These are phyloP conservation scores for Plasmopara muralis DNA, from an alignment of 352 stramenopile species.

Conservation along the genomic window DNA sequence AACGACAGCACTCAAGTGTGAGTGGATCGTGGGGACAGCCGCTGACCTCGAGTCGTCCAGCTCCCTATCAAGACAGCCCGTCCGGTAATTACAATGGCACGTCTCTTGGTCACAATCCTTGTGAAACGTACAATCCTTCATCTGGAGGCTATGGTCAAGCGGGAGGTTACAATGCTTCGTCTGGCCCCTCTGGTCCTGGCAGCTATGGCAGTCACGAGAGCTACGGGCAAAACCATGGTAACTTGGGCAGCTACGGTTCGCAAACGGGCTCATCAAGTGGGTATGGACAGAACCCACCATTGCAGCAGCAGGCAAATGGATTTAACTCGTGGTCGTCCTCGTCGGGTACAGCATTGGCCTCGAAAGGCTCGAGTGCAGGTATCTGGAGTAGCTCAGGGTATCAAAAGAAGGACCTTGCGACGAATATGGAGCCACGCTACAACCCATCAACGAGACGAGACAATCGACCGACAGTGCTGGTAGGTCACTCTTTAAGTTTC, in stretches of 20 bases:
- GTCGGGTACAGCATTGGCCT: constrained; percentile 20
- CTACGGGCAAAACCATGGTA: constrained; percentile 25
- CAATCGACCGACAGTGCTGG: constrained; percentile 77
- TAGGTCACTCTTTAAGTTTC: constrained; percentile 74
- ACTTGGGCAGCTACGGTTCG: constrained; percentile 19
- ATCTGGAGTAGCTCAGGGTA: constrained; percentile 81
- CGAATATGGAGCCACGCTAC: constrained; percentile 40
- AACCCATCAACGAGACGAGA: constrained; percentile 48
- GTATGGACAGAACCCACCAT: constrained; percentile 21
- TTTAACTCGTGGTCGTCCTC: constrained; percentile 53
- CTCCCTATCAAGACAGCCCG: constrained; percentile 56
- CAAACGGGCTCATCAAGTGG: constrained; percentile 16
- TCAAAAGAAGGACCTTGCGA: constrained; percentile 55
- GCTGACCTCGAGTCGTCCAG: constrained; percentile 29
- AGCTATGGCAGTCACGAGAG: constrained; percentile 23
- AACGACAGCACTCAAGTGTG: constrained; percentile 24
- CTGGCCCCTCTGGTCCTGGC: constrained; percentile 9
- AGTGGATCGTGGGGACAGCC: constrained; percentile 46
- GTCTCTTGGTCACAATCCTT: constrained; percentile 10
- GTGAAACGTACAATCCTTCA: constrained; percentile 19
- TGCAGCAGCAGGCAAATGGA: constrained; percentile 29
- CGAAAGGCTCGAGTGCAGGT: constrained; percentile 39
- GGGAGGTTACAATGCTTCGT: constrained; percentile 11
- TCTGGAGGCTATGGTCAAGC: constrained; percentile 15
- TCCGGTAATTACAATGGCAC: constrained; percentile 17